Evolutionary conservation across 129 eudicot species (phyloP), one percentile per base, ranked within the genome.

Genomic region (Heracleum sosnowskyi): DNA sequence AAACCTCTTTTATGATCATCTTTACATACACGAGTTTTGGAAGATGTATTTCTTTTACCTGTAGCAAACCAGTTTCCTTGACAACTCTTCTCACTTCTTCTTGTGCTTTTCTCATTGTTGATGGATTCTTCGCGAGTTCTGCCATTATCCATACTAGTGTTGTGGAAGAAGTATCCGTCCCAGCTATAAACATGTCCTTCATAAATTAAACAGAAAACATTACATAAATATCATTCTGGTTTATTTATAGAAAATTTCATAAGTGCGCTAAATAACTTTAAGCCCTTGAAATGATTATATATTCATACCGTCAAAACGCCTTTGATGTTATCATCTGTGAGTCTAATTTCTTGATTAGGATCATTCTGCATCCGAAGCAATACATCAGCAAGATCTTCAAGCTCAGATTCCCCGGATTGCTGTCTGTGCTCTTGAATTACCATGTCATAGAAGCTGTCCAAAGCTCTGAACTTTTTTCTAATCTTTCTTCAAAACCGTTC

Each of bases 371-470:
- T 31, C 12, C 70, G 35, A 28, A 63, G 70, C 37, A 63, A 63
- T 63, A 63, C 36, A 63, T 28, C 37, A 28, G 13, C 70, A 28
- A 63, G 37, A 63, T 63, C 70, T 63, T 63, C 70, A 63, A 28
- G 70, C 35, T 63, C 70, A 63, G 70, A 26, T 63, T 8, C 64
- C 31, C 20, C 20, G 37, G 20, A 29, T 31, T 29, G 29, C 37
- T 7, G 13, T 4, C 70, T 28, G 76, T 82, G 86, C 34, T 82
- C 84, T 37, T 79, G 68, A 20, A 81, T 75, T 33, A 75, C 69
- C 62, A 28, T 45, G 12, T 80, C 63, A 35, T 49, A 73, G 60
- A 80, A 83, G 22, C 57, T 33, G 83, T 86, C 89, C 7, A 83
- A 66, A 24, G 77, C 31, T 31, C 46, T 60, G 63, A 86, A 83